Percentiles rank a stretch among this genome's conserved stretches.
These are phyloP conservation scores for Dicorynia guianensis DNA, from an alignment of 306 rosid species.

Conservation along the genomic window DNA sequence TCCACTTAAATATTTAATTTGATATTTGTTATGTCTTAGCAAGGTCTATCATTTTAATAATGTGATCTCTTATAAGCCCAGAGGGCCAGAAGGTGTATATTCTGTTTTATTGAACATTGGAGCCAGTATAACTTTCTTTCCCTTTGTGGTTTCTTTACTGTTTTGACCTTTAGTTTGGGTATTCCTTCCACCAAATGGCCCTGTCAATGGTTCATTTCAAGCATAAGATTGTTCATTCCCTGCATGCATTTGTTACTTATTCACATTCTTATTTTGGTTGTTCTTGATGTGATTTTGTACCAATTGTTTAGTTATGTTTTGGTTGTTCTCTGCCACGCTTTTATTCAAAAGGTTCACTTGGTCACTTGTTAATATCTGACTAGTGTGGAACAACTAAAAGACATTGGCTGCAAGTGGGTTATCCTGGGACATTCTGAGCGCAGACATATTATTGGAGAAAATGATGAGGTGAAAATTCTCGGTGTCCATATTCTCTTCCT, in stretches of 20 bases:
- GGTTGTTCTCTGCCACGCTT: background rate
- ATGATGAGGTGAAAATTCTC: conserved; percentile 76
- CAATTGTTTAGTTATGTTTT: conserved; percentile 17
- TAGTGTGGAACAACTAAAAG: conserved; percentile 95
- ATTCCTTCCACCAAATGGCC: background rate
- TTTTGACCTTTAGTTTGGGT: background rate
- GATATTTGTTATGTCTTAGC: too few species aligned
- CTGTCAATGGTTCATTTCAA: background rate
- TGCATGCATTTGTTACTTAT: background rate
- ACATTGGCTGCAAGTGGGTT: conserved; percentile 92
- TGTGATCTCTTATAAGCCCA: too few species aligned
- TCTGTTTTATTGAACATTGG: too few species aligned
- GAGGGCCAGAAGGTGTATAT: too few species aligned
- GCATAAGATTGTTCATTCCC: background rate
- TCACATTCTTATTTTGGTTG: conserved; percentile 21
- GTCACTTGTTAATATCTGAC: conserved; percentile 24
- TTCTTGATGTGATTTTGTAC: conserved; percentile 22
- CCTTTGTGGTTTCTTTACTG: background rate
- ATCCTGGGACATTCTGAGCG: conserved; percentile 99
- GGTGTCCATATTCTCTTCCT: conserved; percentile 30
- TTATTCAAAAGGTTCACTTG: conserved; percentile 23
- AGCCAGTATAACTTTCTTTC: background rate
- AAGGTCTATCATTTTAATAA: too few species aligned
- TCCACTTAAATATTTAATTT: too few species aligned
- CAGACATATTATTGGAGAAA: conserved; percentile 95